Percentiles rank a stretch among this genome's conserved stretches.
Evolutionary conservation across 306 rosid genomes (phyloP).

Genomic region (Rosa chinensis): DNA sequence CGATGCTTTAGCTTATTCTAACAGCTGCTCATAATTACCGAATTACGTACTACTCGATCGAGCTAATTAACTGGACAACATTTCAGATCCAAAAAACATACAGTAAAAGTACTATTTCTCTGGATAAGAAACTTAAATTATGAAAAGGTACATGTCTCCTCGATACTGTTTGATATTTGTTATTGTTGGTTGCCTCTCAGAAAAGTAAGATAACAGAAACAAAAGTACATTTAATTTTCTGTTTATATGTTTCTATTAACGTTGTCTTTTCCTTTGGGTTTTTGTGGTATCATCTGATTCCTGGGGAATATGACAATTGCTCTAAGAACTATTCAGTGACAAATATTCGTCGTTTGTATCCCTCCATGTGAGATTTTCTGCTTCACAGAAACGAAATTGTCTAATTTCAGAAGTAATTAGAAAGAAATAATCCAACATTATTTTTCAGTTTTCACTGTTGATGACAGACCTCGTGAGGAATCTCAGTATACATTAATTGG

Average conservation of each 20-base stretch:
- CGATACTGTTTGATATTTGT: background rate
- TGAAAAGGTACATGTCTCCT: background rate
- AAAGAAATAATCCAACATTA: background rate
- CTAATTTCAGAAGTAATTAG: background rate
- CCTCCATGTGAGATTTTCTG: background rate
- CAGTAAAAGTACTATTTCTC: background rate
- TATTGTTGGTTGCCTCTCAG: background rate
- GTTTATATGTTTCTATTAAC: slow-evolving; percentile 10
- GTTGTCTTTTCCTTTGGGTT: slow-evolving; percentile 29
- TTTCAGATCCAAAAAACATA: background rate
- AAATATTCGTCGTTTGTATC: background rate
- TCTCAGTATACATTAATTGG: background rate
- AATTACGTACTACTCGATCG: background rate
- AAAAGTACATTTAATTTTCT: background rate
- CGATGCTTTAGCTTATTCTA: background rate
- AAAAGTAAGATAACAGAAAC: background rate
- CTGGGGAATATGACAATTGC: slow-evolving; percentile 5
- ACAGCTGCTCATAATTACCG: too few relatives aligned
- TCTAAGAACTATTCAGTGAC: background rate
- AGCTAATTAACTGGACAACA: background rate
- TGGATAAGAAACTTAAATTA: background rate
- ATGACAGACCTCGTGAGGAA: background rate
- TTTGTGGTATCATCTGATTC: slow-evolving; percentile 24
- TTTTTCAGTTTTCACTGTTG: background rate
- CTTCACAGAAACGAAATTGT: background rate